Evolutionary conservation across 768 basidiomycete genomes (phyloP).

Genomic region (Favolaschia claudopus): DNA sequence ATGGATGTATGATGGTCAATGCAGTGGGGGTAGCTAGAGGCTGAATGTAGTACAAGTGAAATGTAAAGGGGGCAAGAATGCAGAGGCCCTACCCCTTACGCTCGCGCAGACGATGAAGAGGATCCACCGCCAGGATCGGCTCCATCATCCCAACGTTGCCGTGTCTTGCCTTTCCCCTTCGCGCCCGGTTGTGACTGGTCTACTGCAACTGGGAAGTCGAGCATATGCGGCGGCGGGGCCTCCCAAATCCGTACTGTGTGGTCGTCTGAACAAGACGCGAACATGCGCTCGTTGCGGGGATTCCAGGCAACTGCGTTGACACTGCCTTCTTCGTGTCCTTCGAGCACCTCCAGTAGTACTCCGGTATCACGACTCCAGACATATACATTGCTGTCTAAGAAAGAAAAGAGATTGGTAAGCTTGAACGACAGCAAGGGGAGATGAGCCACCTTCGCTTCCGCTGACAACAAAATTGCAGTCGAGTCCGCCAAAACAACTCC

Average conservation of each 20-base stretch:
- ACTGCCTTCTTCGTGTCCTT: slow-evolving; percentile 87
- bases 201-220: slow-evolving; percentile 18
- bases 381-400: slow-evolving; percentile 92
- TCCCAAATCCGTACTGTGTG: slow-evolving; percentile 92
- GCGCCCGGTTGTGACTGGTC: slow-evolving; percentile 26
- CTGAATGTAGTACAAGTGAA: slow-evolving; percentile 12
- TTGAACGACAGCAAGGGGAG: neutral
- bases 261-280: slow-evolving; percentile 97
- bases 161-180: slow-evolving; percentile 29
- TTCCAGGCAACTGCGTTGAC: slow-evolving; percentile 99
- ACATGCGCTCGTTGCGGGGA: slow-evolving; percentile 86
- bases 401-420: slow-evolving; percentile 21
- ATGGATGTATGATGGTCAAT: slow-evolving; percentile 13
- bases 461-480: slow-evolving; percentile 90
- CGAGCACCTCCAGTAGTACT: slow-evolving; percentile 82
- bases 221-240: slow-evolving; percentile 41
- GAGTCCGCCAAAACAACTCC: slow-evolving; percentile 92
- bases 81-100: neutral
- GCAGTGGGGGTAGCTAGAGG: neutral
- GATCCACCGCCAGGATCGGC: slow-evolving; percentile 20
- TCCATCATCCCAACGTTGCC: slow-evolving; percentile 27
- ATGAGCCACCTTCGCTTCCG: slow-evolving; percentile 88
- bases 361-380: slow-evolving; percentile 94
- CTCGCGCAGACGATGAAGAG: neutral
- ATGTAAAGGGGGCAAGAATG: slow-evolving; percentile 13